Base-by-base conservation (phyloP, 139 green algal species). In the Penium margaritaceum region DNA sequence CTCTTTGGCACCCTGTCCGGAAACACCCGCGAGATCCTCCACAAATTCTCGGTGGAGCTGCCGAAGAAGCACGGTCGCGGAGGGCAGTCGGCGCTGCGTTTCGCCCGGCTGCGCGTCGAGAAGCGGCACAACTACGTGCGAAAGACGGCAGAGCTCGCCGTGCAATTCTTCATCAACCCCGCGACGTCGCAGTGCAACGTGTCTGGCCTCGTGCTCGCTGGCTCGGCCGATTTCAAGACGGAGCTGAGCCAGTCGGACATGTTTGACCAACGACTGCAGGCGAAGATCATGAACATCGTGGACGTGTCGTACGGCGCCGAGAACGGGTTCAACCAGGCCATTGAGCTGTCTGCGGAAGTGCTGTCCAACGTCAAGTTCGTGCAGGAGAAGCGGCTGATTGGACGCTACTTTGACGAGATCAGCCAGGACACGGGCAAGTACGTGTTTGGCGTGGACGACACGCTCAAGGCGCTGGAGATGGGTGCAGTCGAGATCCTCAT, bases 121-220 rank as follows among this genome's bases (percentile, higher is more conserved):
- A 99, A 99, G 84, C 84, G 94, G 1, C 94, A 99, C 84, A 99
- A 99, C 85, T 99, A 99, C 76, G 92, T 99, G 27, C 89, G 93
- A 46, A 98, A 97, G 85, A 86, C 94, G 34, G 89, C 92, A 35
- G 91, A 96, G 84, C 74, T 91, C 47, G 84, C 87, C 1, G 80
- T 83, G 53, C 91, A 96, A 82, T 90, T 92, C 67, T 98, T 96
- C 84, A 96, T 97, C 81, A 79, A 82, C 27, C 75, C 68, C 12
- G 29, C 27, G 14, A 82, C 75, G 33, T 65, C 51, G 27, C 73
- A 87, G 65, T 87, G 88, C 12, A 98, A 99, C 81, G 91, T 99
- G 57, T 80, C 91, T 5, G 94, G 94, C 5, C 84, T 99, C 35
- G 87, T 99, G 39, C 86, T 99, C 37, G 91, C 91, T 5, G 94